These are phyloP conservation scores for Hypomyces rosellus DNA, from an alignment of 2,329 filamentous ascomycete genomes.

Conservation along the genomic window DNA sequence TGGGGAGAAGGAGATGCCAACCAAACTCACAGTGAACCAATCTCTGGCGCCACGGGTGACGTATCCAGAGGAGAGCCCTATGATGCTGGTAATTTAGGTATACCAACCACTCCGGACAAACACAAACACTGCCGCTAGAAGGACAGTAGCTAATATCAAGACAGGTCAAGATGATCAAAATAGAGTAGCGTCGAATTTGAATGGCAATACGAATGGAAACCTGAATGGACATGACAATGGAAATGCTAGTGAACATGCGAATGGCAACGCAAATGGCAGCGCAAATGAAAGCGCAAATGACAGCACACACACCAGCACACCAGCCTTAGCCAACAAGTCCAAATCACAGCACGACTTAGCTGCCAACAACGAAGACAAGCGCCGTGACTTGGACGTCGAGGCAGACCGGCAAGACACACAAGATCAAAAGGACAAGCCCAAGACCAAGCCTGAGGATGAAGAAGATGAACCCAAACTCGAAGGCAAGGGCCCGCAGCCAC, in stretches of 20 bases:
- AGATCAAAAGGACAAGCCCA: background rate
- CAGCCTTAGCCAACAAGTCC: no score
- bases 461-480: slow-evolving; percentile 1
- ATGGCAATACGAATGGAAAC: background rate
- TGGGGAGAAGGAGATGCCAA: slow-evolving; percentile 32
- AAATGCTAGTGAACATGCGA: no score
- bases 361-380: no score
- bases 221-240: background rate
- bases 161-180: slow-evolving; percentile 7
- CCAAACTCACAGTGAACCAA: slow-evolving; percentile 51
- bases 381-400: no score
- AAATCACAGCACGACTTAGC: no score
- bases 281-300: no score
- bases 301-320: no score
- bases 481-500: slow-evolving; percentile 17
- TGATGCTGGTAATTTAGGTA: slow-evolving; percentile 69
- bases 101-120: slow-evolving; percentile 2
- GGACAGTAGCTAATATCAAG: no score
- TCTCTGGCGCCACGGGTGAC: slow-evolving; percentile 64
- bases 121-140: background rate
- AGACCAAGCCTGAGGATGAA: background rate
- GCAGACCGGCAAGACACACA: slow-evolving; percentile 2
- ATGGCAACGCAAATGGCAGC: no score
- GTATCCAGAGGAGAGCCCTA: slow-evolving; percentile 66
- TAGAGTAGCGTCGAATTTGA: slow-evolving; percentile 8